phyloP scores from a whole-genome alignment of 2,329 filamentous ascomycete species.

The Fusarium stilboides region DNA sequence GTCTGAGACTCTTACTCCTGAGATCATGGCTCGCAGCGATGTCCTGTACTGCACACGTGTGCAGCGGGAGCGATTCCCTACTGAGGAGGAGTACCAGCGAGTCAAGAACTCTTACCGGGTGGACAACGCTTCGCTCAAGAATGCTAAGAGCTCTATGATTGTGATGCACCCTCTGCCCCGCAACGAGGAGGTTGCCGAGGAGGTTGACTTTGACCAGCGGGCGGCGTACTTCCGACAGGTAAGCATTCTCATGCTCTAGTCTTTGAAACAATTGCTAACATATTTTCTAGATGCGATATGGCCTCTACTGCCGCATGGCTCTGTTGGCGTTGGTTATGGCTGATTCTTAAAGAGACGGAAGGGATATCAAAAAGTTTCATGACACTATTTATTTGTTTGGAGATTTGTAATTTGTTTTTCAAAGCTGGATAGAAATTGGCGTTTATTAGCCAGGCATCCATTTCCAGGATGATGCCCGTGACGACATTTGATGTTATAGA shows the following conservation, averaged over 20 bases:
- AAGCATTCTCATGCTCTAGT: slow-evolving; percentile 56
- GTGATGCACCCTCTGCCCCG: slow-evolving; percentile 96
- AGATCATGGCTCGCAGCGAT: slow-evolving; percentile 88
- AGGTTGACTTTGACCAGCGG: slow-evolving; percentile 97
- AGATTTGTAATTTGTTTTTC: slow-evolving; percentile 45
- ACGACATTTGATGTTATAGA: slow-evolving; percentile 50
- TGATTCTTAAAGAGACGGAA: slow-evolving; percentile 47
- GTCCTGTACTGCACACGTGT: slow-evolving; percentile 98
- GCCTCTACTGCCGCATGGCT: slow-evolving; percentile 98
- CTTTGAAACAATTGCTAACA: slow-evolving; percentile 33
- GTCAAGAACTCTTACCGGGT: slow-evolving; percentile 92
- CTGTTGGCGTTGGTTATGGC: slow-evolving; percentile 92
- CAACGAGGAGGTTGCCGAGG: slow-evolving; percentile 93
- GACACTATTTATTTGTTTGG: slow-evolving; percentile 28
- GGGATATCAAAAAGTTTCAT: slow-evolving; percentile 42
- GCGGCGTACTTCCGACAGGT: slow-evolving; percentile 99
- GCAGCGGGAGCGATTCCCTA: slow-evolving; percentile 96
- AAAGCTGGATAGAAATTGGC: slow-evolving; percentile 50
- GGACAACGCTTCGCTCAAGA: slow-evolving; percentile 89
- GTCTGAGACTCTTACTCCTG: slow-evolving; percentile 83
- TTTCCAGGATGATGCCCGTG: slow-evolving; percentile 46
- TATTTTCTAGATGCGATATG: slow-evolving; percentile 87
- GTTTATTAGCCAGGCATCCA: slow-evolving; percentile 48
- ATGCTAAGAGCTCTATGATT: slow-evolving; percentile 93
- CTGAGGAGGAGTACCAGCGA: slow-evolving; percentile 82